Percentiles rank a stretch among this genome's conserved stretches.
These are phyloP conservation scores for Podila verticillata DNA, from an alignment of 192 early-diverging fungal genomes.

Conservation along the genomic window DNA sequence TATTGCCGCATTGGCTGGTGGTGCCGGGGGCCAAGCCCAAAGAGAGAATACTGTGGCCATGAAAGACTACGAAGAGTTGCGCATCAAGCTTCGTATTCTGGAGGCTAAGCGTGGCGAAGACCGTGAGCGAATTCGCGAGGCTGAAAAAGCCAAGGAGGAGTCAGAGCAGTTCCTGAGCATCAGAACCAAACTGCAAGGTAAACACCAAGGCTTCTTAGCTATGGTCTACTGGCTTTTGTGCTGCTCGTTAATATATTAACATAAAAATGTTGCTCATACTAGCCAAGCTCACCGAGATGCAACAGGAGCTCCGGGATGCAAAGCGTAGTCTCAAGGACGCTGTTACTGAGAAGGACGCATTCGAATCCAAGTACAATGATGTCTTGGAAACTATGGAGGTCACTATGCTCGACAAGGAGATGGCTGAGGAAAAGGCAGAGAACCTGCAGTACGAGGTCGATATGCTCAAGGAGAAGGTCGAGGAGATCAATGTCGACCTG, in stretches of 20 bases:
- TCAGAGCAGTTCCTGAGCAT: slow-evolving; percentile 74
- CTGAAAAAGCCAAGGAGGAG: slow-evolving; percentile 77
- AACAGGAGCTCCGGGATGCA: slow-evolving; percentile 75
- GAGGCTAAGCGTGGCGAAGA: slow-evolving; percentile 88
- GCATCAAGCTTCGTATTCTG: slow-evolving; percentile 77
- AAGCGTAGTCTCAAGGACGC: slow-evolving; percentile 67
- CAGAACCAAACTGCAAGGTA: slow-evolving; percentile 73
- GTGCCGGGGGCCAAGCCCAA: neutral
- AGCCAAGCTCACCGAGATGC: slow-evolving; percentile 75
- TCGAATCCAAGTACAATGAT: slow-evolving; percentile 78
- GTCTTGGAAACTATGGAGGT: slow-evolving; percentile 84
- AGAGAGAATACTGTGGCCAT: slow-evolving; percentile 56
- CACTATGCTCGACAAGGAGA: slow-evolving; percentile 89
- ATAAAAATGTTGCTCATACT: slow-evolving; percentile 15
- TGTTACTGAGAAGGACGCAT: slow-evolving; percentile 66
- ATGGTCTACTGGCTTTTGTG: too few species aligned
- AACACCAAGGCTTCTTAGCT: neutral
- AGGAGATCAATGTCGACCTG: slow-evolving; percentile 77
- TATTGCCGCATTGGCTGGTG: slow-evolving; percentile 7
- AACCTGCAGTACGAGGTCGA: slow-evolving; percentile 76
- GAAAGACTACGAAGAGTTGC: slow-evolving; percentile 84
- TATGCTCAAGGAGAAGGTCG: slow-evolving; percentile 80
- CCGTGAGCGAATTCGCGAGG: slow-evolving; percentile 73
- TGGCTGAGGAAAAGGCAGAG: slow-evolving; percentile 90
- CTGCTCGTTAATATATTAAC: neutral